Evolutionary conservation across 495 filamentous ascomycete species (phyloP), one percentile per base, ranked within the genome.

Genomic region (Pseudevernia furfuracea): DNA sequence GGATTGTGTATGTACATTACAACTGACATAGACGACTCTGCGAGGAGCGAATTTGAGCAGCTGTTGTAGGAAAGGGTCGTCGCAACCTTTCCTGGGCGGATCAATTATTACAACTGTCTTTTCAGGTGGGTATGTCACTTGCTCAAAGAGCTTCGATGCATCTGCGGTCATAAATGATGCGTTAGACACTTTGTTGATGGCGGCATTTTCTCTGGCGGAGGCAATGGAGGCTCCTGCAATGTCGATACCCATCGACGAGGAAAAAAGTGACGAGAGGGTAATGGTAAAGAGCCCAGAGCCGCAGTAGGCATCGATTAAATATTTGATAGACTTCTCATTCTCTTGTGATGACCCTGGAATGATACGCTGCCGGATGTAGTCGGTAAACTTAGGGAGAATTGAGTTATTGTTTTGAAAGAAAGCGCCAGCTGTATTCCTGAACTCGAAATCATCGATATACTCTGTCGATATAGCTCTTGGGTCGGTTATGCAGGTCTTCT

Each of bases 341-440:
- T 72, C 12, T 28, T n/a, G 3, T 38, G 32, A 43, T 25, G 57
- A n/a, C 38, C 65, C 68, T 71, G 65, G 71, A 25, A 92, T 79
- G 69, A 93, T 87, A 71, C 90, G 84, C 56, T 87, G 78, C 59
- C 94, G 91, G 77, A 98, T 90, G 79, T 93, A 97, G 65, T 85
- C 82, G 17, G 92, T 97, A 77, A 98, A 96, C 15, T 74, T 75
- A 48, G 89, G 83, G n/a, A 98, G 86, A 76, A 98, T 97, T 57
- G 91, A 96, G 78, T 98, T 98, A 82, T 98, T 98, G 79, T 98
- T 98, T 72, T 98, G 94, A 84, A 98, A 98, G 82, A 98, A 98
- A 52, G 88, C 79, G 46, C 91, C 91, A 25, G 94, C 94, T 38
- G 87, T 89, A 80, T 93, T 97, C 71, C 82, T 83, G 80, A 98